Conservation (phyloP, 257 asterid genomes). For the Solanum pimpinellifolium region DNA sequence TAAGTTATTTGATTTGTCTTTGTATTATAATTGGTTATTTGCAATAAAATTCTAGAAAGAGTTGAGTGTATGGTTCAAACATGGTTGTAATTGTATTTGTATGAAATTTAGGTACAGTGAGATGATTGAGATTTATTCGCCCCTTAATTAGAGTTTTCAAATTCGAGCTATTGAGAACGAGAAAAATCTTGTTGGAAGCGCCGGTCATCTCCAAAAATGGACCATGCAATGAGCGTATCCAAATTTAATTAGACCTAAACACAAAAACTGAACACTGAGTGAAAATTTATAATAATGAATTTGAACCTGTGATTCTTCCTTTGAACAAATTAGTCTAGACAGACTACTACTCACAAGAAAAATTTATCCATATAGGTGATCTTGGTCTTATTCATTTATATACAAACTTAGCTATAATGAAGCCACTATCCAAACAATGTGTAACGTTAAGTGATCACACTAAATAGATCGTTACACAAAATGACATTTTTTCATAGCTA, state of each 20-base stretch:
- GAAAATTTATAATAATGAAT: too few relatives aligned
- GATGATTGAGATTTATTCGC: background rate
- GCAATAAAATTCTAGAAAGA: background rate
- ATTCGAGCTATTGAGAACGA: accelerated
- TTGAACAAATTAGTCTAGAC: background rate
- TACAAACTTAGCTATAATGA: background rate
- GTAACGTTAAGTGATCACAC: background rate
- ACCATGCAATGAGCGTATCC: background rate
- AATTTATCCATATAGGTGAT: background rate
- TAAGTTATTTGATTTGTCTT: background rate
- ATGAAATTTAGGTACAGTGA: background rate
- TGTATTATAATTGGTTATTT: background rate
- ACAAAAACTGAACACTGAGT: background rate
- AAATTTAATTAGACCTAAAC: background rate
- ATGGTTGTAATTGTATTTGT: background rate
- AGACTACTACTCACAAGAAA: background rate
- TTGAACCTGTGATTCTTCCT: background rate
- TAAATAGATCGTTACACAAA: background rate
- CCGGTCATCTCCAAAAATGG: background rate
- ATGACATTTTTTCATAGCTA: background rate
- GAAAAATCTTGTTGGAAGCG: background rate
- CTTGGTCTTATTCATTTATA: background rate
- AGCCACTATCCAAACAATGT: background rate
- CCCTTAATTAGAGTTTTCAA: background rate
- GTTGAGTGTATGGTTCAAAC: background rate